Evolutionary conservation across 169 alveolate genomes (phyloP).

Genomic region (Cryptosporidium meleagridis): DNA sequence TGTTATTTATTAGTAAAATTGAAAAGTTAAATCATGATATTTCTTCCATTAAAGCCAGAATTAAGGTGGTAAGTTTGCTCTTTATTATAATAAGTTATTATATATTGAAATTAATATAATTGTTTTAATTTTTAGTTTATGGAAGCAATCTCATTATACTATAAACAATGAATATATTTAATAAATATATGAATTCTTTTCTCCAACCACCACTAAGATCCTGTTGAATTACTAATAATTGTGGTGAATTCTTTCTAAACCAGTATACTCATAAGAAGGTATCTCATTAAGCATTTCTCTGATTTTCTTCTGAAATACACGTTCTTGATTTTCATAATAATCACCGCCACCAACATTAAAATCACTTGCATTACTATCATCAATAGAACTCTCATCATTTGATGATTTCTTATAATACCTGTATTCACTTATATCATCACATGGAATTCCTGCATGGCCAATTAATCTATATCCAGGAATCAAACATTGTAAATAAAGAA

Average conservation of each 20-base stretch:
- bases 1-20: constrained; percentile 13
- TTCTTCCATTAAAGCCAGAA: constrained; percentile 50
- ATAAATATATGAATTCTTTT: neutral
- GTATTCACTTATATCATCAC: constrained; percentile 48
- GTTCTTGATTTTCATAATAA: neutral
- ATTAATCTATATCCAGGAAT: constrained; percentile 17
- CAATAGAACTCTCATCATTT: neutral
- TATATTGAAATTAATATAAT: neutral
- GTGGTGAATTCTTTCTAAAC: constrained; percentile 13
- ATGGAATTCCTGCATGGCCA: constrained; percentile 64
- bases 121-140: constrained; percentile 16
- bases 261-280: constrained; percentile 58
- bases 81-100: neutral
- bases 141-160: constrained; percentile 39
- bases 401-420: neutral
- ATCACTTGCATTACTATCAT: neutral
- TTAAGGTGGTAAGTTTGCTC: constrained; percentile 44
- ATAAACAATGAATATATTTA: neutral
- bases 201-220: neutral
- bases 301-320: constrained; percentile 27
- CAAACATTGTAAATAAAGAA: constrained; percentile 52
- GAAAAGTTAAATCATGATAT: constrained; percentile 41
- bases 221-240: neutral
- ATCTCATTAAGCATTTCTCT: constrained; percentile 52
- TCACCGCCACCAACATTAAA: neutral